Base-by-base conservation (phyloP, 2,329 filamentous ascomycete species). In the Hymenoscyphus fructigenus region DNA sequence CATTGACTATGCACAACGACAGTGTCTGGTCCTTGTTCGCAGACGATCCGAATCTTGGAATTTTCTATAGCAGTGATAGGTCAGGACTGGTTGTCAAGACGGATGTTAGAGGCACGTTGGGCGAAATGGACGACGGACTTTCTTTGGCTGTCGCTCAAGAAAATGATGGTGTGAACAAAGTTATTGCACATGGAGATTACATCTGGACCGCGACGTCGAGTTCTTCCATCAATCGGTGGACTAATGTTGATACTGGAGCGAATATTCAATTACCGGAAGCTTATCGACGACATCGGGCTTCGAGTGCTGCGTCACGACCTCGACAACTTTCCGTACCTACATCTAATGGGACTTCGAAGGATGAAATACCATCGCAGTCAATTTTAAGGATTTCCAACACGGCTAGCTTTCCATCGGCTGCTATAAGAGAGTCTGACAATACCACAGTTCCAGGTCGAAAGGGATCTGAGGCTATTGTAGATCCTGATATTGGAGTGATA, bases 1-100 rank as follows among this genome's bases (percentile, higher is more conserved):
- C 95, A 0, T 85, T 99, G 72, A 97, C 93, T 62, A 99, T 99
- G 95, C 95, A 99, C 79, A 96, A 96, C 75, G 93, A 97, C 75
- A 97, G 93, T 75, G 92, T 99, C 26, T 99, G 95, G 95, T 96
- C 92, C 1, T 83, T 99, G 26, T 96, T 91, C 78, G 97, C 95
- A 0, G 89, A 94, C 62, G 88, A 96, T 72, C 93, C 93, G 0
- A 85, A 90, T 65, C 84, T 99, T 3, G 89, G 90, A 10, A 86
- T 97, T 34, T 98, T 99, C 78, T 98, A 98, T 80, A 98, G 94
- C 63, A 91, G 90, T 71, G 95, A 99, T 78, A 89, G 94, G 60
- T 93, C 92, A 0, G 95, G 95, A 2, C 79, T 97, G 67, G 89
- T 99, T n/a, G 94, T 93, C 62, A 99, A 98, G 82, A 98, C 94